Base-by-base conservation (phyloP, 768 basidiomycete species). In the Exsudoporus frostii region DNA sequence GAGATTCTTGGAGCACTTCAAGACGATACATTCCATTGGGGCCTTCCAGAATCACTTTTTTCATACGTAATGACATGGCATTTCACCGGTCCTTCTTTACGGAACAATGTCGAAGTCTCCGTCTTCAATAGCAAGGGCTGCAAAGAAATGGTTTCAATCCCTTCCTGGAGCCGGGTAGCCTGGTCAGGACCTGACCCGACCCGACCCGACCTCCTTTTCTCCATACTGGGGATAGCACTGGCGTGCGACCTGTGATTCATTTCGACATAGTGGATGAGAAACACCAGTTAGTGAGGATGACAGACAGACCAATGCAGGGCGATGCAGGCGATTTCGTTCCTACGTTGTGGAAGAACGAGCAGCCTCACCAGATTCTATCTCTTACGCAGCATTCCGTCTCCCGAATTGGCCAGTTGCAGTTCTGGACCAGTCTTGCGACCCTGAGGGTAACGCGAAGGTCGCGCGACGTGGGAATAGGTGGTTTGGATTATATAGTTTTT, bases 111-210 rank as follows among this genome's bases (percentile, higher is more conserved):
- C 5, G 7, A 37, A 2, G 40, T 54, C n/a, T 45, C 59, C 9
- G 10, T 52, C 39, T 46, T 60, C 17, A 15, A 44, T 5, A 27
- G 7, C n/a, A 19, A 60, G 2, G 59, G 58, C 13, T 42, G 51
- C 1, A 42, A 41, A 38, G 15, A 53, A 20, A 47, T 45, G 41
- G 33, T 55, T 1, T 41, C 50, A 3, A 30, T 62, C 2, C 61
- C 60, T 30, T 62, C 60, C 5, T 62, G 60, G 61, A 62, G 61
- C 30, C 62, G 61, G 60, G 34, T 33, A 2, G 52, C 52, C 13
- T 53, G 52, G 52, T 59, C 51, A 22, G 52, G 41, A 14, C 14
- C 38, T 30, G 38, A 14, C 11, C 45, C 25, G 27, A 50, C n/a
- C 20, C 30, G 5, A 6, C 7, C 2, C 25, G 14, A 10, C 33